Conservation (phyloP, 2,329 filamentous ascomycete genomes). For the Chrysoporthe austroafricana region DNA sequence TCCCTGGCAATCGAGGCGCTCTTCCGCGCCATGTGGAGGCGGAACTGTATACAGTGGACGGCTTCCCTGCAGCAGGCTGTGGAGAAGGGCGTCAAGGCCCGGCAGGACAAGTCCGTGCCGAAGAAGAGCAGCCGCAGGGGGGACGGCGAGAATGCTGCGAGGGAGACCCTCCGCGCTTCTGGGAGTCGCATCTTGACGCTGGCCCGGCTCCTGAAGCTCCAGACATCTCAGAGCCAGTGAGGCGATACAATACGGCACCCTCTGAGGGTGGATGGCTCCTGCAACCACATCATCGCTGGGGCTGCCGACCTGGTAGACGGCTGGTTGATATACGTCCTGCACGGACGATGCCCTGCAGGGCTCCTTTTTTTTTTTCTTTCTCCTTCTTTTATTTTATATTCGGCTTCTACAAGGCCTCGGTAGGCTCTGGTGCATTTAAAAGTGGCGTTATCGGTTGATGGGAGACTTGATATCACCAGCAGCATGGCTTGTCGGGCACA, state of each 20-base stretch:
- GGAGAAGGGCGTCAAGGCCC: conserved; percentile 52
- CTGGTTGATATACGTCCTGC: not conserved
- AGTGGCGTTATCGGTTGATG: conserved; percentile 7
- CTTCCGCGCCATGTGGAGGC: conserved; percentile 55
- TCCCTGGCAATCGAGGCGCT: conserved; percentile 70
- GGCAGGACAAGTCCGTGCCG: conserved; percentile 51
- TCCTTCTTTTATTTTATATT: no score
- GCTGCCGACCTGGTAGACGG: not conserved
- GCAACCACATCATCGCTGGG: conserved; percentile 1
- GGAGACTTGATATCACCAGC: not conserved
- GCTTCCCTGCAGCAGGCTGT: conserved; percentile 44
- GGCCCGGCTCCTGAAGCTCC: conserved; percentile 14
- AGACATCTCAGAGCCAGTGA: conserved; percentile 1
- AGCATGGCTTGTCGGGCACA: not conserved
- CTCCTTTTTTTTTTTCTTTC: no score
- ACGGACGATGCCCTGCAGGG: not conserved
- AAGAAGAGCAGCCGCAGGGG: conserved; percentile 41
- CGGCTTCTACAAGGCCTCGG: not conserved
- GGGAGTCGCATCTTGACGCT: conserved; percentile 21
- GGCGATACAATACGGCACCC: no score
- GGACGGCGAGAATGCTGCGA: conserved; percentile 22
- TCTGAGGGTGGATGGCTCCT: not conserved
- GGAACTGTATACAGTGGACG: conserved; percentile 42
- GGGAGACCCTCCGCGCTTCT: conserved; percentile 26
- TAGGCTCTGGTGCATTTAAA: not conserved